A percentile compares a stretch with the other conserved stretches of the same genome.
These are phyloP conservation scores for Boletus sp. DNA, from an alignment of 768 basidiomycete species.

Conservation along the genomic window DNA sequence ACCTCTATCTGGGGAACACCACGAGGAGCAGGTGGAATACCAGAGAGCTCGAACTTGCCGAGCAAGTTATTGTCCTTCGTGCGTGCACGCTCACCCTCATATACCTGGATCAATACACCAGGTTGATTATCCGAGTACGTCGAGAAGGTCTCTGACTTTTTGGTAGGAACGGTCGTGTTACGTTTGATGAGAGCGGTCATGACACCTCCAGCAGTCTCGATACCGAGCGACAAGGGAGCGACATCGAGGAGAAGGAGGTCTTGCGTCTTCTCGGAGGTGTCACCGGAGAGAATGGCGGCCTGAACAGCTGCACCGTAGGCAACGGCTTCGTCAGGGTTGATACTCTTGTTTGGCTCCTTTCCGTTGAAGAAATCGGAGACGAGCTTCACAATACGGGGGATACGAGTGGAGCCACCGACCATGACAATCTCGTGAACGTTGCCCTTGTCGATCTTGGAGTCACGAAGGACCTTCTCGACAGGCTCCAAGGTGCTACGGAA, in stretches of 20 bases:
- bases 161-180: slow-evolving; percentile 97
- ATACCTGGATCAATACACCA: slow-evolving; percentile 97
- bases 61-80: slow-evolving; percentile 99
- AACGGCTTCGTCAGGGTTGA: slow-evolving; percentile 99
- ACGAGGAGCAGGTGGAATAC: slow-evolving; percentile 95
- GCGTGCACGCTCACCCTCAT: slow-evolving; percentile 96
- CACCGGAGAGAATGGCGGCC: slow-evolving; percentile 95
- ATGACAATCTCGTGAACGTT: slow-evolving; percentile 97
- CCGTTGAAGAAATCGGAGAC: slow-evolving; percentile 99
- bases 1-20: slow-evolving; percentile 98
- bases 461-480: slow-evolving; percentile 96
- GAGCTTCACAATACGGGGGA: slow-evolving; percentile 95
- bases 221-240: slow-evolving; percentile 85
- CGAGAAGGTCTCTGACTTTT: slow-evolving; percentile 98
- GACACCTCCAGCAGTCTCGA: slow-evolving; percentile 98
- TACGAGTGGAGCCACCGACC: slow-evolving; percentile 98
- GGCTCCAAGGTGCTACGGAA: slow-evolving; percentile 93
- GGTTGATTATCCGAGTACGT: slow-evolving; percentile 99
- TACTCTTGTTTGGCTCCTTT: slow-evolving; percentile 98
- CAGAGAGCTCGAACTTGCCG: slow-evolving; percentile 97
- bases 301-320: slow-evolving; percentile 99
- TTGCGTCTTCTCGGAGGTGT: slow-evolving; percentile 97
- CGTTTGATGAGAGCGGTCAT: slow-evolving; percentile 99
- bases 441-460: slow-evolving; percentile 96
- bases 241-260: slow-evolving; percentile 96